Percentiles rank a stretch among this genome's conserved stretches.
phyloP scores from a whole-genome alignment of 768 basidiomycete genomes.

The Xerocomellus chrysenteron region DNA sequence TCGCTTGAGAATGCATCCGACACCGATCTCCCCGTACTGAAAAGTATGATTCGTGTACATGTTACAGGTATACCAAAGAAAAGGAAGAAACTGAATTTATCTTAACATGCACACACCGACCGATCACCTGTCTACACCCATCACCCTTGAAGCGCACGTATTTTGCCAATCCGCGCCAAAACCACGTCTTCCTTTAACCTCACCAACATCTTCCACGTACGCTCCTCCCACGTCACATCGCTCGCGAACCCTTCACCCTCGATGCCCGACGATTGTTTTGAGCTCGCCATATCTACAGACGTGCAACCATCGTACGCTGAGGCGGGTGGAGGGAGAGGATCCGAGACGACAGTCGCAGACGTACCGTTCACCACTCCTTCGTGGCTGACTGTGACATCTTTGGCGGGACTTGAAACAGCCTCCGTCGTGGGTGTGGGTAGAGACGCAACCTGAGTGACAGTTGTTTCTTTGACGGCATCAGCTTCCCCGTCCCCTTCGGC shows the following conservation, averaged over 20 bases:
- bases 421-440: background rate
- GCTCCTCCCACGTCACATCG: slow-evolving; percentile 80
- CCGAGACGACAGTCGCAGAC: background rate
- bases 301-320: background rate
- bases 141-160: slow-evolving; percentile 18
- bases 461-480: background rate
- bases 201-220: slow-evolving; percentile 78
- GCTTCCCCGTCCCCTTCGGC: background rate
- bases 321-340: background rate
- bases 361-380: background rate
- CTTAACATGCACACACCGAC: background rate
- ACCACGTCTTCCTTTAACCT: too few species aligned
- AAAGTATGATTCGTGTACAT: background rate
- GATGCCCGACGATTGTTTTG: slow-evolving; percentile 25
- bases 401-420: background rate
- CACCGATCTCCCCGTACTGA: background rate
- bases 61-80: background rate
- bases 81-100: background rate
- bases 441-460: background rate
- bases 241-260: slow-evolving; percentile 50
- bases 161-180: slow-evolving; percentile 73
- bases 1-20: too few species aligned
- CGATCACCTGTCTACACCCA: background rate
- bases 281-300: slow-evolving; percentile 16
- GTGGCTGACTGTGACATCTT: background rate